These are phyloP conservation scores for Chaetomium strumarium DNA, from an alignment of 2,329 filamentous ascomycete species.

Conservation along the genomic window DNA sequence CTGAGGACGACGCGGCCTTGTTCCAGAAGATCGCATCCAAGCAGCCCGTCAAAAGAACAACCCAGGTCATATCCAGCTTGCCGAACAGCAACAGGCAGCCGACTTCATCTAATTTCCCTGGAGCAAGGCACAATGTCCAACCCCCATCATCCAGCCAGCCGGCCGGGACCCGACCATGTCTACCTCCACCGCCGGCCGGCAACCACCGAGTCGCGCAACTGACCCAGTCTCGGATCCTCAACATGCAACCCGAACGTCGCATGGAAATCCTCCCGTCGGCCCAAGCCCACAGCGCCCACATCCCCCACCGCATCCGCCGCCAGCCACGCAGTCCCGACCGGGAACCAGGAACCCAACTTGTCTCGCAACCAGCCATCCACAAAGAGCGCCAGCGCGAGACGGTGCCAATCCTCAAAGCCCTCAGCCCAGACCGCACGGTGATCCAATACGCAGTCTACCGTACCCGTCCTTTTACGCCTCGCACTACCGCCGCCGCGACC, in stretches of 20 bases:
- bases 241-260: neutral
- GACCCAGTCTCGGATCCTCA: neutral
- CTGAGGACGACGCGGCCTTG: neutral
- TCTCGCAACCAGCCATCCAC: neutral
- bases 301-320: neutral
- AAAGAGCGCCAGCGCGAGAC: neutral
- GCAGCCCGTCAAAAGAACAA: neutral
- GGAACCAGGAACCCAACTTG: neutral
- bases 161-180: neutral
- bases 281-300: neutral
- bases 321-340: neutral
- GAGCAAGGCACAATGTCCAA: neutral
- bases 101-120: neutral
- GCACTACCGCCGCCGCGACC: neutral
- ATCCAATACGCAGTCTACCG: constrained; percentile 15
- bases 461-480: constrained; percentile 6
- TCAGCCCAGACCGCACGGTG: constrained; percentile 7
- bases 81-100: neutral
- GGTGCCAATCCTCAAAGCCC: neutral
- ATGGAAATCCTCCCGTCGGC: neutral
- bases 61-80: neutral
- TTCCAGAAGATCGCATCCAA: neutral
- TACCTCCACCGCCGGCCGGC: neutral
- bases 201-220: neutral
- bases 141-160: neutral